These are phyloP conservation scores for Pyrenochaeta sp. DNA, from an alignment of 2,329 filamentous ascomycete genomes.

Conservation along the genomic window DNA sequence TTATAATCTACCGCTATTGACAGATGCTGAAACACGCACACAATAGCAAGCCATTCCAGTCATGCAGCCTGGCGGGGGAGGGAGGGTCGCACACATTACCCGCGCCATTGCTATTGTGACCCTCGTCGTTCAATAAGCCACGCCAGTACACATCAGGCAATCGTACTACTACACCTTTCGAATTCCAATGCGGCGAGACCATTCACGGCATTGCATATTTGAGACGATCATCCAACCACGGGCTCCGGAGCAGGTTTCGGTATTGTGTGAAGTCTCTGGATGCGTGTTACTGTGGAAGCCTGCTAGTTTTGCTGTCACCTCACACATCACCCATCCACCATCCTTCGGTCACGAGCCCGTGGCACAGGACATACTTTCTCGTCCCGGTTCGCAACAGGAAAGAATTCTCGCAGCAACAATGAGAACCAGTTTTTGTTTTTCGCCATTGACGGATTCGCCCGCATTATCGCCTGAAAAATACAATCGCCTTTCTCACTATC, in stretches of 20 bases:
- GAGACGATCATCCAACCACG: not conserved
- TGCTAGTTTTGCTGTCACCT: too few relatives aligned
- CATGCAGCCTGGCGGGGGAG: constrained; percentile 1
- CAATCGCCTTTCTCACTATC: not conserved
- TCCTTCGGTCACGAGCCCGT: too few relatives aligned
- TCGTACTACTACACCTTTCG: not conserved
- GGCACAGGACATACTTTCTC: not conserved
- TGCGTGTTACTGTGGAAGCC: too few relatives aligned
- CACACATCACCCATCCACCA: too few relatives aligned
- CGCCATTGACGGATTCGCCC: not conserved
- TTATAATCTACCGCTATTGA: constrained; percentile 22
- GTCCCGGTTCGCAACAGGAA: constrained; percentile 7
- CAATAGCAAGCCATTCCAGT: constrained; percentile 31
- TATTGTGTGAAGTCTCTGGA: not conserved
- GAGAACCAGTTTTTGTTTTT: not conserved
- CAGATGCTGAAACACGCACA: constrained; percentile 28
- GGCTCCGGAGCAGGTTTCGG: not conserved
- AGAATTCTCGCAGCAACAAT: constrained; percentile 4
- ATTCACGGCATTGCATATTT: not conserved
- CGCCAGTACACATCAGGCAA: constrained; percentile 4
- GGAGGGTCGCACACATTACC: not conserved
- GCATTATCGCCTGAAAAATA: not conserved
- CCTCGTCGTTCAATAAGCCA: constrained; percentile 13
- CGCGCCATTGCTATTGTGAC: constrained; percentile 17
- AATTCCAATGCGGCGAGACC: not conserved